Evolutionary conservation across 2,329 filamentous ascomycete genomes (phyloP), one percentile per base, ranked within the genome.

Genomic region (Delphinella strobiligena): DNA sequence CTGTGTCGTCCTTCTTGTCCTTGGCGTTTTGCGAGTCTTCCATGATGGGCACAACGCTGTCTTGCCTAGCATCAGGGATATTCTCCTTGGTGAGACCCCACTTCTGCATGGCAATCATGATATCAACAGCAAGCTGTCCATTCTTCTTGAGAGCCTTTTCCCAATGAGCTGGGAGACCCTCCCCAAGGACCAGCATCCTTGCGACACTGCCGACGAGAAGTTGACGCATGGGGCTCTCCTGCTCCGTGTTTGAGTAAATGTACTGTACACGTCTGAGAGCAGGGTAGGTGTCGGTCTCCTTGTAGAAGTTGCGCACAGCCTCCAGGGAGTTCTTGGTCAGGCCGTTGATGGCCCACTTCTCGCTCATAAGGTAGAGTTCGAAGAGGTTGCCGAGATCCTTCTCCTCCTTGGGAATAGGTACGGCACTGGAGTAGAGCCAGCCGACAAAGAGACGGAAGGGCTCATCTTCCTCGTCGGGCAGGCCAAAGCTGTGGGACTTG

Each of bases 131-230:
- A 38, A 74, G 52, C 49, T 72, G 66, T 0, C 70, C 70, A 46
- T 74, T 72, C 56, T 68, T 68, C 50, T 64, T 57, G 37, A 74
- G 54, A 5, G 70, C 70, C 50, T 67, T 68, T 48, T 70, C 69
- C 70, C 70, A 74, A 48, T 73, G 68, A 27, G 54, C 47, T 1
- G 70, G 70, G 31, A 74, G 68, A 9, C 58, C 63, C 16, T 70
- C 64, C 39, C 61, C 60, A 1, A 69, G 55, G 2, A 69, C 67
- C 47, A 74, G 56, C 53, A 70, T 63, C 36, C 70, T 54, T 29
- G 70, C 69, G 2, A 72, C 61, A 19, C 60, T 59, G 32, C 61
- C 58, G 36, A 70, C 64, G 41, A 69, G 61, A 60, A 69, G 62
- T 45, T 66, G 61, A 19, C 67, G 61, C 66, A 70, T 68, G 4